Percentiles rank a stretch among this genome's conserved stretches.
Conservation (phyloP, 2,329 filamentous ascomycete genomes). For the Penicillium corylophilum region DNA sequence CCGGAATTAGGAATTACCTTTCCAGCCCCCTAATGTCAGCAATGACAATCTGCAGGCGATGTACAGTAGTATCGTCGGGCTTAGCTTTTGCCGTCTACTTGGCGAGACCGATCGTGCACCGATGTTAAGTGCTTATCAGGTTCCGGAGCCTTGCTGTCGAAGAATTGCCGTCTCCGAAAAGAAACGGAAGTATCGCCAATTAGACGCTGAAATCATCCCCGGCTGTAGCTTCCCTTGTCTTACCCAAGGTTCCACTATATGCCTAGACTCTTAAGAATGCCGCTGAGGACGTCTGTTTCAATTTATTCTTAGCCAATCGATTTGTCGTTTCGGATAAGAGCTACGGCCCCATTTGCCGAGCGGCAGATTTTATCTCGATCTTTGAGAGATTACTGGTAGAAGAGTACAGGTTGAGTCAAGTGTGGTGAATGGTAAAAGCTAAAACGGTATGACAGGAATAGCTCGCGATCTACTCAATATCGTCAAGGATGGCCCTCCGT, state of each 20-base stretch:
- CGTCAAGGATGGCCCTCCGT: neutral
- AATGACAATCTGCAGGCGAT: slow-evolving; percentile 2
- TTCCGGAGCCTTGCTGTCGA: neutral
- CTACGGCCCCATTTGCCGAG: neutral
- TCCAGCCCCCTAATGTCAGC: neutral
- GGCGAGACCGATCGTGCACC: neutral
- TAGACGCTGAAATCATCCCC: neutral
- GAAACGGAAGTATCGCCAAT: neutral
- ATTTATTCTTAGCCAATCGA: neutral
- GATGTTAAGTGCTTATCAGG: neutral
- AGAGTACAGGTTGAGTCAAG: neutral
- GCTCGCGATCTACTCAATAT: neutral
- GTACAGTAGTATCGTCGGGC: neutral
- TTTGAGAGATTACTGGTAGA: neutral
- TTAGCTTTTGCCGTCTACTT: neutral
- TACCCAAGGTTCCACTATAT: neutral
- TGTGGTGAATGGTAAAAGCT: neutral
- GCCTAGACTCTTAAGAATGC: neutral
- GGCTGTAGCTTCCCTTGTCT: neutral
- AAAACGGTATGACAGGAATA: neutral
- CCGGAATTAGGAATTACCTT: neutral
- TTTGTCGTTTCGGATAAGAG: neutral
- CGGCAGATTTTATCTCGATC: neutral
- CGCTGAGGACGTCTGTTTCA: neutral
- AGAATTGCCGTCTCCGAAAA: neutral